These are phyloP conservation scores for Colletotrichum nymphaeae DNA, from an alignment of 2,329 filamentous ascomycete genomes.

Conservation along the genomic window DNA sequence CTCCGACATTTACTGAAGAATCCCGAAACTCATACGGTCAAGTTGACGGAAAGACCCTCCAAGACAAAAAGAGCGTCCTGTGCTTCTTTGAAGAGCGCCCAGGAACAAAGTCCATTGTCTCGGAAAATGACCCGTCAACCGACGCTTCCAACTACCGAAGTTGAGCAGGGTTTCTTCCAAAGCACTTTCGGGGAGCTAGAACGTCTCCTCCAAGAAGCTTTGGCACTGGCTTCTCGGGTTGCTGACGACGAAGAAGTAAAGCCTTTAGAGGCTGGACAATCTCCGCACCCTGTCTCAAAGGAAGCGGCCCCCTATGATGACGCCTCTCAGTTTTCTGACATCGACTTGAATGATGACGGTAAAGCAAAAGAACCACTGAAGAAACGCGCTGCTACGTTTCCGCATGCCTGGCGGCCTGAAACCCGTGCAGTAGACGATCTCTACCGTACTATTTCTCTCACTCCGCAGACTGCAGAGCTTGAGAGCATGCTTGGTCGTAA, in stretches of 20 bases:
- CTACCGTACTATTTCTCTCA: slow-evolving; percentile 27
- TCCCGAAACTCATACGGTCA: slow-evolving; percentile 41
- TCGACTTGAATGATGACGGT: slow-evolving; percentile 10
- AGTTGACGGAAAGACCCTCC: slow-evolving; percentile 43
- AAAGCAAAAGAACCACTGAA: neutral
- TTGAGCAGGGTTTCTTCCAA: slow-evolving; percentile 44
- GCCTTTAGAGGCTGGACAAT: neutral
- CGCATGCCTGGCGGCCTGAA: slow-evolving; percentile 33
- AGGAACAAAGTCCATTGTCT: neutral
- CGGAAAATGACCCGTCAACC: slow-evolving; percentile 34
- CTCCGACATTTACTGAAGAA: slow-evolving; percentile 45
- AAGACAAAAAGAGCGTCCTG: slow-evolving; percentile 10
- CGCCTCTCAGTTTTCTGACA: neutral
- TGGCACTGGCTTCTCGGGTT: slow-evolving; percentile 55
- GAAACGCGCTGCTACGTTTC: slow-evolving; percentile 16
- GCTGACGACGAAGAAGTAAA: slow-evolving; percentile 45
- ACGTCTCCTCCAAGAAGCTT: slow-evolving; percentile 57
- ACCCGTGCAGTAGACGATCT: slow-evolving; percentile 38
- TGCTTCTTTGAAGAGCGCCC: neutral
- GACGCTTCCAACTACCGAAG: slow-evolving; percentile 31
- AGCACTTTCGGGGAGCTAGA: slow-evolving; percentile 56
- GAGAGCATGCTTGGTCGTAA: slow-evolving; percentile 13
- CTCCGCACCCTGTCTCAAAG: neutral
- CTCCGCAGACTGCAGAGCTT: slow-evolving; percentile 13
- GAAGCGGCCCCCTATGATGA: neutral